A percentile compares a stretch with the other conserved stretches of the same genome.
Conservation (phyloP, 352 stramenopile species). For the Phytophthora multivora region DNA sequence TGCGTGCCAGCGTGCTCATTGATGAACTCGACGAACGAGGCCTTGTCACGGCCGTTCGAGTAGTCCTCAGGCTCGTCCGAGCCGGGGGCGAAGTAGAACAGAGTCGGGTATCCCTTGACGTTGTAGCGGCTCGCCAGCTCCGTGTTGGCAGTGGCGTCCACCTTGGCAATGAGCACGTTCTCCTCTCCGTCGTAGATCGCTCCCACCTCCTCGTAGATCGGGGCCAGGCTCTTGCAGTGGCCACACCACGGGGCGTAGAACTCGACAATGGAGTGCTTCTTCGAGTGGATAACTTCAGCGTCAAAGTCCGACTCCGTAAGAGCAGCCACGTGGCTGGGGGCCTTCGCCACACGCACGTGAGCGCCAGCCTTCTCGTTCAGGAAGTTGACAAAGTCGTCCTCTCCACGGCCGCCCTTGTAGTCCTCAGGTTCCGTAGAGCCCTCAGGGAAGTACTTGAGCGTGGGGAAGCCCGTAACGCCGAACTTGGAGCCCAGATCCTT, state of each 20-base stretch:
- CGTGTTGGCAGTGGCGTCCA: conserved; percentile 73
- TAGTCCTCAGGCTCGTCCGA: conserved; percentile 88
- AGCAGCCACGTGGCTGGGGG: conserved; percentile 66
- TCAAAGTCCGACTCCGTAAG: conserved; percentile 77
- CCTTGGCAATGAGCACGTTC: conserved; percentile 84
- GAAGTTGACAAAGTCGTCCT: conserved; percentile 83
- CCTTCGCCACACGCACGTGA: conserved; percentile 73
- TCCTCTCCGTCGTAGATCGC: conserved; percentile 79
- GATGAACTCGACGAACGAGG: conserved; percentile 89
- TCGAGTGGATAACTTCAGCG: conserved; percentile 76
- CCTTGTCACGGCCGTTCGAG: conserved; percentile 79
- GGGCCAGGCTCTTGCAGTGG: conserved; percentile 92
- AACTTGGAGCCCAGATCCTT: conserved; percentile 83
- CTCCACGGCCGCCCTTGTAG: conserved; percentile 85
- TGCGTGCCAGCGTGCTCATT: conserved; percentile 91
- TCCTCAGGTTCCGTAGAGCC: conserved; percentile 79
- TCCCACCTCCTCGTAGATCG: conserved; percentile 87
- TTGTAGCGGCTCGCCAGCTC: conserved; percentile 79
- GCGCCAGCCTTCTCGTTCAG: conserved; percentile 80
- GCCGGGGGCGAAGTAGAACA: conserved; percentile 91
- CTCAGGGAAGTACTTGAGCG: conserved; percentile 92
- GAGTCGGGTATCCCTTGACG: conserved; percentile 90
- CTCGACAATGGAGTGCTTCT: conserved; percentile 91
- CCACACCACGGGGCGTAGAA: conserved; percentile 96
- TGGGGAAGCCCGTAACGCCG: conserved; percentile 92